Evolutionary conservation across 2,329 filamentous ascomycete species (phyloP), one percentile per base, ranked within the genome.

Genomic region (Aspergillus brunneoviolaceus): DNA sequence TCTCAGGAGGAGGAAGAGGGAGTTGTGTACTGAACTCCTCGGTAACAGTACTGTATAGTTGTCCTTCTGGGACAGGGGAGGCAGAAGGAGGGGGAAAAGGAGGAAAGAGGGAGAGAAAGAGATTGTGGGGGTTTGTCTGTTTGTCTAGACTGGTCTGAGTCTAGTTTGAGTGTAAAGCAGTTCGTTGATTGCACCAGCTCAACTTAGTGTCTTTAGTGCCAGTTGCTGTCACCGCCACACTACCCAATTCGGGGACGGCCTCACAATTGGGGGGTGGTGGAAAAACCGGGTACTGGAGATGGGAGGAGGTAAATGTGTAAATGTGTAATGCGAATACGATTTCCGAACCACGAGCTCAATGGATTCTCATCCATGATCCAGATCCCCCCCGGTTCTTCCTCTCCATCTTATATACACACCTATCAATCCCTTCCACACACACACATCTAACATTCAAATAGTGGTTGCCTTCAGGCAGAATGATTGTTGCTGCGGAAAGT

Each of bases 171-270:
- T 62, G 16, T 23, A 62, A 65, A 60, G 63, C 58, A 60, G 52
- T 57, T 55, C 60, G 54, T 57, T 64, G 60, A 64, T 63, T 59
- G 63, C 55, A 60, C 59, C 61, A 45, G 51, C 60, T 61, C 52
- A 60, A 55, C 48, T 57, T 60, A 58, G 60, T 63, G 58, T 51
- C 57, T 61, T 58, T 61, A 60, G 62, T 59, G 50, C 58, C 49
- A 56, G 53, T 35, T 59, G 60, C 64, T 63, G 64, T 64, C 64
- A 66, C 64, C 64, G 62, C 64, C 59, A 63, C 61, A 59, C 58
- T 49, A 47, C 33, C 23, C 39, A 31, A 27, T 55, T 55, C 23
- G 42, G 53, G n/a, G 39, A 45, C 2, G 14, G 14, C 33, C 5
- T 35, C 33, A 35, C 33, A 35, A 35, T 16, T 35, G 33, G 33